A percentile compares a stretch with the other conserved stretches of the same genome.
phyloP scores from a whole-genome alignment of 176 grass and related monocot genomes.

The Zea mays region Zm-B73-REFERENCE-NAM-5.0 NC_050100.1:11873001-11873500 shows the following conservation, averaged over 20 bases:
- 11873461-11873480: background rate
- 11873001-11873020: constrained; percentile 94
- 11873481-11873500: constrained; percentile 31
- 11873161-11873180: background rate
- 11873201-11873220: background rate
- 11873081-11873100: constrained; percentile 2
- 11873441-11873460: constrained; percentile 4
- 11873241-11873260: too few relatives aligned
- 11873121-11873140: background rate
- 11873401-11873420: too few relatives aligned
- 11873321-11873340: too few relatives aligned
- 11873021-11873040: constrained; percentile 99
- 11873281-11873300: too few relatives aligned
- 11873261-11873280: too few relatives aligned
- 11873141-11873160: background rate
- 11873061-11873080: constrained; percentile 26
- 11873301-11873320: too few relatives aligned
- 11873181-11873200: background rate
- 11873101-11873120: constrained; percentile 10
- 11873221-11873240: background rate
- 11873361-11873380: too few relatives aligned
- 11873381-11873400: too few relatives aligned
- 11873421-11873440: background rate
- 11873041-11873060: constrained; percentile 86
- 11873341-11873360: too few relatives aligned